Base-by-base conservation (phyloP, 2,329 filamentous ascomycete species). In the Lachnellula occidentalis region DNA sequence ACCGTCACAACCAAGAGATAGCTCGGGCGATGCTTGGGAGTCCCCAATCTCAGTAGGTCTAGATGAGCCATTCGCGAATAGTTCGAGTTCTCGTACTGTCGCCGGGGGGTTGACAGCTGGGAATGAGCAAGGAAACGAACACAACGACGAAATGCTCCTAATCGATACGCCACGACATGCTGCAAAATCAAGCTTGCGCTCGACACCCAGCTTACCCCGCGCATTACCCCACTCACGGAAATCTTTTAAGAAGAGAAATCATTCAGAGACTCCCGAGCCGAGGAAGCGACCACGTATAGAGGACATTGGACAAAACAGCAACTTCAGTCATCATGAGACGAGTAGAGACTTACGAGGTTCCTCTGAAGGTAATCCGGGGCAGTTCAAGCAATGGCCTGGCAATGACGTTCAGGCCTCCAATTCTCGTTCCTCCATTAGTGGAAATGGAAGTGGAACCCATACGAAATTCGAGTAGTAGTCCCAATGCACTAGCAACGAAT, bases 121-220 rank as follows among this genome's bases (percentile, higher is more conserved):
- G 22, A 46, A 24, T 12, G 43, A 46, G 22, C 21, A 15, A 24
- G 21, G 21, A 5, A 11, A 12, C 5, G 12, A 24, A 8, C 11
- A 51, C 17, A 43, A 54, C 19, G 48, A 48, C 15, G 42, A 48
- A 19, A 51, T 57, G 51, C 45, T 54, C 19, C 22, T 54, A 27
- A 17, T 15, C 7, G 3, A 43, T 43, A 12, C 41, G 11, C 2
- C 11, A 5, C 17, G 8, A 11, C 41, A 21, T 43, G 19, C 19
- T 12, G n/a, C 41, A 43, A 24, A 4, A 43, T 22, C 19, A 12
- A 22, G 41, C 41, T 43, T 19, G 12, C 14, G 41, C 41, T 43
- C 19, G 11, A 11, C 41, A 17, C 19, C 41, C n/a, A 43, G 19
- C 19, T 14, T 19, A 22, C 11, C 41, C 3, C n/a, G 19, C 11